Base-by-base conservation (phyloP, 176 grass and related monocot species). In the Eremochloa ophiuroides region DNA sequence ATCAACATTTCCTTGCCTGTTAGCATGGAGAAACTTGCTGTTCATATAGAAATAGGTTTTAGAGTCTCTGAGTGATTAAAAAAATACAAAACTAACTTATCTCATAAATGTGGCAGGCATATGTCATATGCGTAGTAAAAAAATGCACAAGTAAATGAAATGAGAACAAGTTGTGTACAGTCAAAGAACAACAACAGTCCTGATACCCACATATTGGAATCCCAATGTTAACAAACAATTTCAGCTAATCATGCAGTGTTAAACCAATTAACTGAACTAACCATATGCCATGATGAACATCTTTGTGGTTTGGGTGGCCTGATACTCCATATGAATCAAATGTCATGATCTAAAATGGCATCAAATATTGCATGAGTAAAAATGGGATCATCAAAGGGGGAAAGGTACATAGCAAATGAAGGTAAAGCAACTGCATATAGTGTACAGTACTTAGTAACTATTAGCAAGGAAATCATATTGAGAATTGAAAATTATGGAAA, bases 241-340 rank as follows among this genome's bases (percentile, higher is more conserved):
- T 62, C 15, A 27, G 20, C 58, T 29, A 62, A 14, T 62, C 59
- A 62, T 46, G 77, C 74, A 79, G 72, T 10, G 16, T 20, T 25
- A 63, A 73, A 60, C 39, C 26, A 65, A n/a, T 31, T 30, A 56
- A 38, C 4, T 50, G 9, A 60, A 88, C 87, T 83, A 61, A 96
- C 93, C 93, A 38, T 78, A 96, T 81, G 42, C 90, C 92, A 60
- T 86, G 82, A 82, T 98, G 88, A 78, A 98, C 79, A 88, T 92
- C 90, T 61, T 75, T 8, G 69, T 98, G 95, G 79, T 98, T 98
- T 75, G 92, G 92, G 74, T 98, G 92, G 15, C 88, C 84, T 30
- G 95, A 98, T 48, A 98, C 88, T 83, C 95, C 95, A 70, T n/a
- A 86, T 2, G 72, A 89, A 91, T 98, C 95, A 78, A 98, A 98